Percentiles rank a stretch among this genome's conserved stretches.
These are phyloP conservation scores for Fermentozyma sake DNA, from an alignment of 1,139 yeast genomes.

Conservation along the genomic window DNA sequence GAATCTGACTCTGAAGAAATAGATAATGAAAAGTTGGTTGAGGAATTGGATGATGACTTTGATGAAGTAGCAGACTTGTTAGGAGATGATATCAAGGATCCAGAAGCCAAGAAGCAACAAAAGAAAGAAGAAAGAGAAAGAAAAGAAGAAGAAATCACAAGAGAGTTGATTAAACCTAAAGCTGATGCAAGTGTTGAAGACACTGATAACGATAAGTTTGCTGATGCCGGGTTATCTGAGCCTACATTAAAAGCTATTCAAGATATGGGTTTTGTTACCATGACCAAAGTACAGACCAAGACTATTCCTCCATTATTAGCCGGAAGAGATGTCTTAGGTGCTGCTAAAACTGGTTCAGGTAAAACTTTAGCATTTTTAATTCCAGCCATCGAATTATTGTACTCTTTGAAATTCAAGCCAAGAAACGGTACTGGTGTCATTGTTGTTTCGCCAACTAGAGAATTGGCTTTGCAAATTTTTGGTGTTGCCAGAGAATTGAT, in stretches of 20 bases:
- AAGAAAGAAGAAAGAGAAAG: conserved; percentile 16
- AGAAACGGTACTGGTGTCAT: conserved; percentile 90
- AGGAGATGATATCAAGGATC: conserved; percentile 41
- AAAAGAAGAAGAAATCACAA: conserved; percentile 11
- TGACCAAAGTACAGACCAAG: conserved; percentile 92
- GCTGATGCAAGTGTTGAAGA: conserved; percentile 39
- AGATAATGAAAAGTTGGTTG: conserved; percentile 42
- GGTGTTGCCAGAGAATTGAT: conserved; percentile 94
- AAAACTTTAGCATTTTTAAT: conserved; percentile 91
- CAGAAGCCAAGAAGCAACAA: conserved; percentile 25
- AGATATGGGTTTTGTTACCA: conserved; percentile 81
- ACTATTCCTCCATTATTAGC: conserved; percentile 94
- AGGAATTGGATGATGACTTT: conserved; percentile 48
- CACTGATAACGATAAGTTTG: conserved; percentile 37
- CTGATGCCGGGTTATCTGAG: conserved; percentile 58
- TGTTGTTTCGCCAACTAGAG: conserved; percentile 85
- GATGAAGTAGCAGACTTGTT: conserved; percentile 53
- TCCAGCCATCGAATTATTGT: conserved; percentile 90
- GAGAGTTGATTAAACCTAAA: conserved; percentile 23
- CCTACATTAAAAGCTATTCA: conserved; percentile 77
- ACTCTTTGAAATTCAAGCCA: conserved; percentile 85
- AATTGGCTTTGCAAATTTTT: conserved; percentile 90
- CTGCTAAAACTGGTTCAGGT: conserved; percentile 98
- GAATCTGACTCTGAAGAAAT: conserved; percentile 19
- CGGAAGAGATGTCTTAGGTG: conserved; percentile 93